Percentiles rank a stretch among this genome's conserved stretches.
Conservation (phyloP, 164 flowering plant species). For the Nymphaea thermarum region DNA sequence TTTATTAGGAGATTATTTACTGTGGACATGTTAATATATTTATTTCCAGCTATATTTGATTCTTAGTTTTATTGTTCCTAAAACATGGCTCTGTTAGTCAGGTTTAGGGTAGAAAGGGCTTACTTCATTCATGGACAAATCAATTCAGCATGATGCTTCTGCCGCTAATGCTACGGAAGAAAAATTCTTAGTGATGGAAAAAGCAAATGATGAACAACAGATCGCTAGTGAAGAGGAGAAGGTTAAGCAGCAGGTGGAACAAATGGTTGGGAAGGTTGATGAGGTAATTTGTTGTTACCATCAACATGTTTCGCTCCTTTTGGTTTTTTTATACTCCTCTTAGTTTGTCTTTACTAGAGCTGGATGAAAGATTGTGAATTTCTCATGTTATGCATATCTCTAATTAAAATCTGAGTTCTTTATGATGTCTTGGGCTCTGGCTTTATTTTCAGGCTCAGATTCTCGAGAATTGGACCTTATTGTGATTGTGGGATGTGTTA, state of each 20-base stretch:
- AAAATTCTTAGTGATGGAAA: conserved; percentile 5
- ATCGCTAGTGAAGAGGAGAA: conserved; percentile 13
- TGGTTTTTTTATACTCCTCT: neutral
- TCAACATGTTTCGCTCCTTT: neutral
- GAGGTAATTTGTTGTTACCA: conserved; percentile 18
- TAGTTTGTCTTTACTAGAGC: neutral
- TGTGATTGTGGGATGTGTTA: too few relatives aligned
- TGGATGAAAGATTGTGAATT: neutral
- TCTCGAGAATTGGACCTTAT: too few relatives aligned
- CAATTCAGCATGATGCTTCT: conserved; percentile 1
- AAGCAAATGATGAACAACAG: conserved; percentile 3
- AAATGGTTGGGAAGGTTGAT: conserved; percentile 28
- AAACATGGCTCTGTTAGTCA: too few relatives aligned
- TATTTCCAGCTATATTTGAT: too few relatives aligned
- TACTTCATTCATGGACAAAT: conserved; percentile 1
- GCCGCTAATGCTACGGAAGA: conserved; percentile 3
- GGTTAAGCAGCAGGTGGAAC: conserved; percentile 28
- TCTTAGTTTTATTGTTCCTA: too few relatives aligned
- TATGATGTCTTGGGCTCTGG: neutral
- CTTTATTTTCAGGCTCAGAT: too few relatives aligned
- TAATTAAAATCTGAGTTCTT: neutral
- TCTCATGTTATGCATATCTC: neutral
- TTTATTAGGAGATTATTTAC: too few relatives aligned
- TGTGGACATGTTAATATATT: too few relatives aligned
- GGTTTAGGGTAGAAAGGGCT: neutral